These are phyloP conservation scores for Fusarium dlaminii DNA, from an alignment of 2,329 filamentous ascomycete genomes.

Conservation along the genomic window DNA sequence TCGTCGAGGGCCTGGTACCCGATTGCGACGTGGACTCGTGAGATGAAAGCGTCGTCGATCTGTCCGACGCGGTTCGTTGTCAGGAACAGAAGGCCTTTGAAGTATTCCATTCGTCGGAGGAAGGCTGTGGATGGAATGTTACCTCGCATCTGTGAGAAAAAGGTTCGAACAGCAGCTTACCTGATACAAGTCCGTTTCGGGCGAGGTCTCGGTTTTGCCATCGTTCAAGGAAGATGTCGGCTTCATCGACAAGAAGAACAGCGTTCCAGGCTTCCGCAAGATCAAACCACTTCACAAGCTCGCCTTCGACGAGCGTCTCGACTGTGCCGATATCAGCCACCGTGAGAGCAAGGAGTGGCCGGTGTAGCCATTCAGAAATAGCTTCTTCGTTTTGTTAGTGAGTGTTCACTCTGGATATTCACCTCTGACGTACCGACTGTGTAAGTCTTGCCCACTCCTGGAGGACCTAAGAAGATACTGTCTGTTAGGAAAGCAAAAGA, in stretches of 20 bases:
- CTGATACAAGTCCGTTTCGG: not conserved
- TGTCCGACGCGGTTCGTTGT: not conserved
- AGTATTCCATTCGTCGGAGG: not conserved
- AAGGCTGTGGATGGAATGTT: not conserved
- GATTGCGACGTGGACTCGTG: not conserved
- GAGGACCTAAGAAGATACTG: not conserved
- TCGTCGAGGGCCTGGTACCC: not conserved
- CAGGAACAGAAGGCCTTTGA: not conserved
- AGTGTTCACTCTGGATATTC: not conserved
- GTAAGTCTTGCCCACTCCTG: not conserved
- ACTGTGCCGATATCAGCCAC: not conserved
- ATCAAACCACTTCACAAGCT: not conserved
- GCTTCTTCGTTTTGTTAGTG: not conserved
- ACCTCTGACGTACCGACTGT: not conserved
- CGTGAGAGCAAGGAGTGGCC: not conserved
- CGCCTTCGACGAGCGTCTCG: not conserved
- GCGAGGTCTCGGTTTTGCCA: not conserved
- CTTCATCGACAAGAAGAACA: not conserved
- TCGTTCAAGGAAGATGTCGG: not conserved
- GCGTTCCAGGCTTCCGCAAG: not conserved
- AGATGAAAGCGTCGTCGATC: not conserved
- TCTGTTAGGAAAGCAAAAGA: too few species aligned
- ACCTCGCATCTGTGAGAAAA: accelerated
- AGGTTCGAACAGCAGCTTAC: not conserved
- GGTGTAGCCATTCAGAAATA: not conserved